Percentiles rank a stretch among this genome's conserved stretches.
Evolutionary conservation across 1,284 basidiomycete species (phyloP).

Genomic region (Cryptococcus jaspeensis): DNA sequence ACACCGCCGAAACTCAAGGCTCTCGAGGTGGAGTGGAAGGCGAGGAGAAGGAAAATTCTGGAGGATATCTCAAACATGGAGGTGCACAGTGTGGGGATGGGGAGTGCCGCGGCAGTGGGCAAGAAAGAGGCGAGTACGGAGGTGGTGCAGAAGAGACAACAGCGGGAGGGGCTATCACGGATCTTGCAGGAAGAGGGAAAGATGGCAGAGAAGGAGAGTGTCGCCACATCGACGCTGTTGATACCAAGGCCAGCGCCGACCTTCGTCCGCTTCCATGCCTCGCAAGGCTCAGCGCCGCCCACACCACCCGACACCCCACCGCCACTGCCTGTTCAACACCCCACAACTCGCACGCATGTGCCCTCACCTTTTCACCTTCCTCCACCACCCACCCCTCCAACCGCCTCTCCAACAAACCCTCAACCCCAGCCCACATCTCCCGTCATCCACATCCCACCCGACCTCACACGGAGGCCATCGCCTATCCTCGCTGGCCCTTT

Average conservation of each 20-base stretch:
- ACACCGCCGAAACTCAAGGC: conserved; percentile 35
- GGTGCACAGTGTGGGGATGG: too few relatives aligned
- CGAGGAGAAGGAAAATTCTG: conserved; percentile 16
- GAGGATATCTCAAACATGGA: conserved; percentile 2
- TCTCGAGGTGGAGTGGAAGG: conserved; percentile 39
- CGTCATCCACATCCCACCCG: too few relatives aligned
- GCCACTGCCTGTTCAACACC: not conserved
- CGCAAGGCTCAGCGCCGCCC: conserved; percentile 10
- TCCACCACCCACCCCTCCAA: not conserved
- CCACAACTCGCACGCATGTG: not conserved
- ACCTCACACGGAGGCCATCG: too few relatives aligned
- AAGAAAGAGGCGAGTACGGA: too few relatives aligned
- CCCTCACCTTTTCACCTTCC: too few relatives aligned
- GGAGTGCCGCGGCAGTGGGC: too few relatives aligned
- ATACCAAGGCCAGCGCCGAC: too few relatives aligned
- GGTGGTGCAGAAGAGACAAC: too few relatives aligned
- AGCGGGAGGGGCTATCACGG: too few relatives aligned
- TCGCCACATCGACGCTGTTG: too few relatives aligned
- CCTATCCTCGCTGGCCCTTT: conserved; percentile 25
- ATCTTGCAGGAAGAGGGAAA: too few relatives aligned
- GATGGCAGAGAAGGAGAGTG: too few relatives aligned
- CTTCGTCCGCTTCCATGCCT: conserved; percentile 8
- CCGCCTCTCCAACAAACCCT: not conserved
- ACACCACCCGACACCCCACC: conserved; percentile 13
- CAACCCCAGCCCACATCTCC: not conserved